Evolutionary conservation across 2,329 filamentous ascomycete genomes (phyloP), one percentile per base, ranked within the genome.

Genomic region (Trichoderma hamatum): DNA sequence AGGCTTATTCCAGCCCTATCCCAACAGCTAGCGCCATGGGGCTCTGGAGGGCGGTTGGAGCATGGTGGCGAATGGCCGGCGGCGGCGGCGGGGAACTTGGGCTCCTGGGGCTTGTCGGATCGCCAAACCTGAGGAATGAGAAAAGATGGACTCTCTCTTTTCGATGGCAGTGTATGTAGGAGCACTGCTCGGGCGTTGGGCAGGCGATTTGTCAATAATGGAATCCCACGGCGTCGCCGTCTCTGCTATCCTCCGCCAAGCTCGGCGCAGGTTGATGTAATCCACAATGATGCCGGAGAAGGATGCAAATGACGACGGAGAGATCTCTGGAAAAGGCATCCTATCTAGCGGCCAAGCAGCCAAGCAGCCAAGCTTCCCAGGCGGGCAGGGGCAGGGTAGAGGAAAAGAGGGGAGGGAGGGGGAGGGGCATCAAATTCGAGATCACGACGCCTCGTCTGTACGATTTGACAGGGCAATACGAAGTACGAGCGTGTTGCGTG

Each of bases 1-100:
- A 63, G 60, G 60, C 46, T 63, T 63, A 63, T 63, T 63, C 60
- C 60, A 63, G 60, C 60, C 60, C 60, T 63, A 63, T 63, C 46
- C 39, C 60, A 63, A 39, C 60, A n/a, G 21, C 43, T 63, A 63
- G 60, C 46, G 46, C 60, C 46, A 26, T 63, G 60, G 60, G 60
- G 34, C 43, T 24, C 32, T 52, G n/a, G 30, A 43, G 51, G n/a
- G n/a, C 24, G 10, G 28, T 63, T 52, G 60, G 59, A 62, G 59
- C 59, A 62, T 62, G 28, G 59, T 62, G 59, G 59, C 59, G 43
- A 62, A 62, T 21, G 26, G 26, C 26, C 51, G 51, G 21, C 21
- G 26, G 43, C 21, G 26, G 43, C 39, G 59, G 43, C 59, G 43
- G 59, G 43, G 28, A 62, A 62, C 59, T 62, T 51, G 59, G 39